These are phyloP conservation scores for Parastagonospora avenae DNA, from an alignment of 2,329 filamentous ascomycete species.

Conservation along the genomic window DNA sequence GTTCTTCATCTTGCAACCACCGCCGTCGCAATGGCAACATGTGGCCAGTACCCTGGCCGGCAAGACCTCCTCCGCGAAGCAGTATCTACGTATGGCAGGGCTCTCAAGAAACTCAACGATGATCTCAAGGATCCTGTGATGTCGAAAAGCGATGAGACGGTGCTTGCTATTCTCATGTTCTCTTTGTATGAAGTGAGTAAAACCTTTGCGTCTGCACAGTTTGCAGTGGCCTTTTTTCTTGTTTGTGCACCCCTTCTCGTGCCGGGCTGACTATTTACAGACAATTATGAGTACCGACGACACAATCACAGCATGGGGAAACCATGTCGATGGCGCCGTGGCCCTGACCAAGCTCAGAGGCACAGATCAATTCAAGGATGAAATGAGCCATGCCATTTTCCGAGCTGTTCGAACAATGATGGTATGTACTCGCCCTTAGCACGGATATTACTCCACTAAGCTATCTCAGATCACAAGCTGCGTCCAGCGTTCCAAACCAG, in stretches of 20 bases:
- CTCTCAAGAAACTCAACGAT: constrained; percentile 43
- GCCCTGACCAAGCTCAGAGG: constrained; percentile 47
- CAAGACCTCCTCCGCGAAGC: constrained; percentile 42
- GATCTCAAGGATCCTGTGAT: constrained; percentile 43
- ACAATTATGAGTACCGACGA: constrained; percentile 47
- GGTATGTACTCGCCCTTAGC: constrained; percentile 28
- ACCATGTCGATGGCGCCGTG: constrained; percentile 50
- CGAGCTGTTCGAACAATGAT: constrained; percentile 50
- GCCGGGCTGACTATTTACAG: constrained; percentile 28
- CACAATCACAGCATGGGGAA: constrained; percentile 45
- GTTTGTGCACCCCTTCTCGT: not conserved
- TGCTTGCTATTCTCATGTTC: constrained; percentile 48
- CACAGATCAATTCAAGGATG: constrained; percentile 45
- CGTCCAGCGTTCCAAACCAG: constrained; percentile 46
- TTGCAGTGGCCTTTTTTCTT: constrained; percentile 20
- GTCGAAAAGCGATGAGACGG: constrained; percentile 46
- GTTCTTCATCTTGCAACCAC: constrained; percentile 48
- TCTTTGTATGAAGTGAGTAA: constrained; percentile 49
- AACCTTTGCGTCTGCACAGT: constrained; percentile 19
- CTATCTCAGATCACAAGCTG: constrained; percentile 44
- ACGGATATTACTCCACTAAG: constrained; percentile 1
- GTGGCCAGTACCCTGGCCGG: constrained; percentile 46
- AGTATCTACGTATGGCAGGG: constrained; percentile 44
- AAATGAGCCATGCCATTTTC: constrained; percentile 46
- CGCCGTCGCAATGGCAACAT: constrained; percentile 46